Percentiles rank a stretch among this genome's conserved stretches.
These are phyloP conservation scores for Anthoceros angustus DNA, from an alignment of 225 moss, liverwort and hornwort species.

Conservation along the genomic window DNA sequence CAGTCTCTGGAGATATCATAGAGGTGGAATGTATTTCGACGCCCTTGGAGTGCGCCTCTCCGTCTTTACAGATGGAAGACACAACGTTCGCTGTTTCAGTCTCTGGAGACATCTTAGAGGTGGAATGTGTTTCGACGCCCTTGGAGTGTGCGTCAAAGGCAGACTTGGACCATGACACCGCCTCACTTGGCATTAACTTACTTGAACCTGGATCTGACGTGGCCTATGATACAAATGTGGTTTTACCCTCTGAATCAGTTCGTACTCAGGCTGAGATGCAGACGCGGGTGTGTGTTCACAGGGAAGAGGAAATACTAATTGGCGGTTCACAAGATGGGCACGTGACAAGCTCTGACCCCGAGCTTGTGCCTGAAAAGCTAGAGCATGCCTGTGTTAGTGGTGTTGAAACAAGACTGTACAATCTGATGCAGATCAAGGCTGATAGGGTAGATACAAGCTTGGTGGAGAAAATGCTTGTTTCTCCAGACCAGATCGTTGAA, in stretches of 20 bases:
- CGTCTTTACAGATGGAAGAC: background rate
- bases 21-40: background rate
- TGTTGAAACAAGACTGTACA: background rate
- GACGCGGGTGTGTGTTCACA: background rate
- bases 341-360: background rate
- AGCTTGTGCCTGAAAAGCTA: background rate
- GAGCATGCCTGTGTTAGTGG: background rate
- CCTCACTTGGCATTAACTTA: background rate
- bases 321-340: too few species aligned
- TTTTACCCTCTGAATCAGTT: background rate
- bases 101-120: background rate
- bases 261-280: background rate
- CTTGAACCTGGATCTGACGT: background rate
- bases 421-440: background rate
- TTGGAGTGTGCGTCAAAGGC: background rate
- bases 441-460: background rate
- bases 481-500: slow-evolving; percentile 15
- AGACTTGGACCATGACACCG: background rate
- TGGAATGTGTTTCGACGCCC: background rate
- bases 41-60: background rate
- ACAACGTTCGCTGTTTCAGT: background rate
- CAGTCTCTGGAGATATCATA: background rate
- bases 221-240: background rate
- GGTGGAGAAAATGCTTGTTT: slow-evolving; percentile 10
- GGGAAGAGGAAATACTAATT: background rate